phyloP scores from a whole-genome alignment of 768 basidiomycete species.

The Russula earlei region DNA sequence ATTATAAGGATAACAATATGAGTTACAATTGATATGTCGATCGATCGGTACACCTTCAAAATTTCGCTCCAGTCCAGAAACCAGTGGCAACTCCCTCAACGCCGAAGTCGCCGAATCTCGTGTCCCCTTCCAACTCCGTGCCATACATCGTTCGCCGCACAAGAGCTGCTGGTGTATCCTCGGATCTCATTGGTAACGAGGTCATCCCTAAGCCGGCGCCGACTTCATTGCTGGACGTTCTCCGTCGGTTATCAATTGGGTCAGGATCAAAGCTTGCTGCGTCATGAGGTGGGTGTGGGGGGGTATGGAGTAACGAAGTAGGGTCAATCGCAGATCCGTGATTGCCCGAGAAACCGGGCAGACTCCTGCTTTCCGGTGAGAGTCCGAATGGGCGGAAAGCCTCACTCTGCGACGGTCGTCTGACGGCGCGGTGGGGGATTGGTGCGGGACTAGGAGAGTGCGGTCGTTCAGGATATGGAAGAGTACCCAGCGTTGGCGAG shows the following conservation, averaged over 20 bases:
- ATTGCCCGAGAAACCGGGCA: slow-evolving; percentile 1
- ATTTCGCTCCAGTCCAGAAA: slow-evolving; percentile 52
- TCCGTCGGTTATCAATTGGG: slow-evolving; percentile 1
- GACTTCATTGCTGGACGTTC: slow-evolving; percentile 34
- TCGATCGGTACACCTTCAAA: slow-evolving; percentile 23
- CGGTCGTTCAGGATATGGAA: slow-evolving; percentile 18
- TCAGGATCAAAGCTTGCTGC: slow-evolving; percentile 8
- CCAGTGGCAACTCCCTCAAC: slow-evolving; percentile 66
- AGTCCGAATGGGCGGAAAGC: slow-evolving; percentile 16
- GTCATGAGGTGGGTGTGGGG: slow-evolving; percentile 10
- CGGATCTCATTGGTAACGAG: slow-evolving; percentile 30
- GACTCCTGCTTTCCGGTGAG: slow-evolving; percentile 11
- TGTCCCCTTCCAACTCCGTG: slow-evolving; percentile 71
- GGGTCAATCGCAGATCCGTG: slow-evolving; percentile 14
- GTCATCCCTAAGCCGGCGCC: slow-evolving; percentile 38
- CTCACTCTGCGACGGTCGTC: slow-evolving; percentile 11
- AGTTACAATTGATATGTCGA: neutral
- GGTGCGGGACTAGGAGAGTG: slow-evolving; percentile 20
- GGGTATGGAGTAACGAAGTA: slow-evolving; percentile 15
- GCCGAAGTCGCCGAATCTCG: slow-evolving; percentile 81
- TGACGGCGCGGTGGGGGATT: slow-evolving; percentile 1
- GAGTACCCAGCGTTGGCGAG: slow-evolving; percentile 6
- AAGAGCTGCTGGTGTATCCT: slow-evolving; percentile 37
- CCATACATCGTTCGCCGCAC: slow-evolving; percentile 74
- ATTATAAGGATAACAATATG: slow-evolving; percentile 17